These are phyloP conservation scores for Paraurostyla sp. DNA, from an alignment of 73 alveolate species.

Conservation along the genomic window DNA sequence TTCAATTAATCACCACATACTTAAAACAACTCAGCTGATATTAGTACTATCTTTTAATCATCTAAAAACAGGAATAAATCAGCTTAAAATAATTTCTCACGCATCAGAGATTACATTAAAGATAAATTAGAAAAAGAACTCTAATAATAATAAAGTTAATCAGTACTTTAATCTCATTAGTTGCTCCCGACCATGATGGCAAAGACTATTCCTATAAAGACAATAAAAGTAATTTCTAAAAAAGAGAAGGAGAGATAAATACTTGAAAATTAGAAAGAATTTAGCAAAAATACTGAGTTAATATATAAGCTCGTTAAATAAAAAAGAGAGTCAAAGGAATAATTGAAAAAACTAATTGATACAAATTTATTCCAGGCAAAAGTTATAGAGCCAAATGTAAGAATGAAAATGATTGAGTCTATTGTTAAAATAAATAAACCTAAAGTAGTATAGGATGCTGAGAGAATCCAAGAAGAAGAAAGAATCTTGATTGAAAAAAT, in stretches of 20 bases:
- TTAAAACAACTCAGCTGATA: too few relatives aligned
- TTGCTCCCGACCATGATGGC: too few relatives aligned
- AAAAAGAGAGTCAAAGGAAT: neutral
- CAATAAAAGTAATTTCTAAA: neutral
- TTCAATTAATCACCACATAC: too few relatives aligned
- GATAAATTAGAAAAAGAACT: too few relatives aligned
- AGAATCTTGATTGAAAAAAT: neutral
- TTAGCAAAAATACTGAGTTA: neutral
- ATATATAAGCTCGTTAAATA: neutral
- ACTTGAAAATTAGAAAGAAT: slow-evolving; percentile 3
- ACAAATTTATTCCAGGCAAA: neutral
- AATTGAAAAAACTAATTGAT: neutral
- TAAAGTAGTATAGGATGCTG: slow-evolving; percentile 15
- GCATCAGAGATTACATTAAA: too few relatives aligned
- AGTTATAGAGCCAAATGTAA: slow-evolving; percentile 21
- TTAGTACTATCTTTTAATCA: too few relatives aligned
- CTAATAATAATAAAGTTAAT: too few relatives aligned
- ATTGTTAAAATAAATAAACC: neutral
- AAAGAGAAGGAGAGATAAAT: neutral
- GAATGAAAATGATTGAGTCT: slow-evolving; percentile 37
- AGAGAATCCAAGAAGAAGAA: neutral
- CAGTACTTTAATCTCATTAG: too few relatives aligned
- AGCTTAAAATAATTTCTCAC: too few relatives aligned
- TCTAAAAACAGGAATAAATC: too few relatives aligned
- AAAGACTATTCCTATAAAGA: neutral